Conservation (phyloP, 2,329 filamentous ascomycete species). For the Sclerotinia borealis region DNA sequence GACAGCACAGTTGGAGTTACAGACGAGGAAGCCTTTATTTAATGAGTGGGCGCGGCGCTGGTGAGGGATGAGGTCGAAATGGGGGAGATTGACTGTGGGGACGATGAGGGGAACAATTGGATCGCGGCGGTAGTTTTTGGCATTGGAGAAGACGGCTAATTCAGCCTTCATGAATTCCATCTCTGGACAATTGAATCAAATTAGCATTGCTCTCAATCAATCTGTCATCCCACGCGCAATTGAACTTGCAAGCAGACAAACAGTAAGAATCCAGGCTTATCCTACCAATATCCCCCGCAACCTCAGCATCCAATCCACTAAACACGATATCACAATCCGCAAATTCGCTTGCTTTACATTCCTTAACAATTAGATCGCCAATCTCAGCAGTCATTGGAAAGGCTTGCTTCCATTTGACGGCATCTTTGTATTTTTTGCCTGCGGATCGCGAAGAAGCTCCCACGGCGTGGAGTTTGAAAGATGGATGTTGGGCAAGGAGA, state of each 20-base stretch:
- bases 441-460: constrained; percentile 85
- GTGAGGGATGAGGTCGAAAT: constrained; percentile 83
- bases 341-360: constrained; percentile 79
- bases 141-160: constrained; percentile 92
- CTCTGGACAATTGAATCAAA: constrained; percentile 46
- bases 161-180: constrained; percentile 85
- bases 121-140: constrained; percentile 92
- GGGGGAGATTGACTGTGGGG: constrained; percentile 85
- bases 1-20: constrained; percentile 97
- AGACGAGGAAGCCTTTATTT: constrained; percentile 85
- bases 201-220: not conserved
- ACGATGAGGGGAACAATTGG: constrained; percentile 89
- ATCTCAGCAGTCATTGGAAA: constrained; percentile 70
- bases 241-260: not conserved
- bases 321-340: constrained; percentile 89
- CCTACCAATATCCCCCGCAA: constrained; percentile 89
- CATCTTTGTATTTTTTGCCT: constrained; percentile 91
- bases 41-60: constrained; percentile 69
- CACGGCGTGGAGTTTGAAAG: constrained; percentile 79
- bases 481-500: constrained; percentile 79
- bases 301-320: constrained; percentile 84
- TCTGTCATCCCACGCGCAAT: not conserved
- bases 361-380: constrained; percentile 75
- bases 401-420: constrained; percentile 91
- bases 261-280: not conserved